Percentiles rank a stretch among this genome's conserved stretches.
Evolutionary conservation across 2,329 filamentous ascomycete genomes (phyloP).

Genomic region (Alternaria hordeiaustralica): DNA sequence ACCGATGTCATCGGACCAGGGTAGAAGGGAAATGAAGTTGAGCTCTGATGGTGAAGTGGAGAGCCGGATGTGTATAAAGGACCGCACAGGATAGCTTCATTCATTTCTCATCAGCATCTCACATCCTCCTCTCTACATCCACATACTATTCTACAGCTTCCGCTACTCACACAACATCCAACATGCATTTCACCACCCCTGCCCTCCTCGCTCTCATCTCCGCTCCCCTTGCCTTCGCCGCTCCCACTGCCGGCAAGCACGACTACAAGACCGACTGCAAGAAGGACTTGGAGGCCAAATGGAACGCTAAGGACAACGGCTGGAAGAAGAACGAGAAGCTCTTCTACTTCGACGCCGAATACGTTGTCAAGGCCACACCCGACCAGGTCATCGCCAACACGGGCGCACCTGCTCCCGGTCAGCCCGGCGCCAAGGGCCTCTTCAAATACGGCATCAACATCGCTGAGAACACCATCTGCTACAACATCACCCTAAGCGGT

Average conservation of each 20-base stretch:
- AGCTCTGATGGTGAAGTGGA: slow-evolving; percentile 1
- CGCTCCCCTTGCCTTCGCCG: slow-evolving; percentile 27
- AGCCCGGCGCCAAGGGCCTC: slow-evolving; percentile 54
- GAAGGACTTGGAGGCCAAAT: slow-evolving; percentile 31
- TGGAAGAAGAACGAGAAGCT: slow-evolving; percentile 33
- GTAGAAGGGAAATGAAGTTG: neutral
- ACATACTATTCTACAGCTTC: neutral
- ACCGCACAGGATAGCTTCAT: neutral
- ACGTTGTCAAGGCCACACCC: slow-evolving; percentile 56
- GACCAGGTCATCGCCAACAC: slow-evolving; percentile 58
- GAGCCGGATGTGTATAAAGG: slow-evolving; percentile 26
- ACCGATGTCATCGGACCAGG: slow-evolving; percentile 25
- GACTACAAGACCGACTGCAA: slow-evolving; percentile 27
- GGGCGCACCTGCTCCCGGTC: slow-evolving; percentile 48
- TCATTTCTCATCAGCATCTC: slow-evolving; percentile 9
- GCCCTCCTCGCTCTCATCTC: slow-evolving; percentile 26
- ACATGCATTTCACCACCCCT: slow-evolving; percentile 32
- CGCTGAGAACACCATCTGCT: slow-evolving; percentile 53
- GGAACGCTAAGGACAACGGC: slow-evolving; percentile 22
- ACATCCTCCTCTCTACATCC: neutral
- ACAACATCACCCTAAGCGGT: slow-evolving; percentile 59
- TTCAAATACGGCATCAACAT: slow-evolving; percentile 63
- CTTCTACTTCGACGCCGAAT: slow-evolving; percentile 58
- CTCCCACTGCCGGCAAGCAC: slow-evolving; percentile 18
- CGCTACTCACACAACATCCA: slow-evolving; percentile 1